These are phyloP conservation scores for Fusarium neocosmosporiellum DNA, from an alignment of 2,329 filamentous ascomycete species.

Conservation along the genomic window DNA sequence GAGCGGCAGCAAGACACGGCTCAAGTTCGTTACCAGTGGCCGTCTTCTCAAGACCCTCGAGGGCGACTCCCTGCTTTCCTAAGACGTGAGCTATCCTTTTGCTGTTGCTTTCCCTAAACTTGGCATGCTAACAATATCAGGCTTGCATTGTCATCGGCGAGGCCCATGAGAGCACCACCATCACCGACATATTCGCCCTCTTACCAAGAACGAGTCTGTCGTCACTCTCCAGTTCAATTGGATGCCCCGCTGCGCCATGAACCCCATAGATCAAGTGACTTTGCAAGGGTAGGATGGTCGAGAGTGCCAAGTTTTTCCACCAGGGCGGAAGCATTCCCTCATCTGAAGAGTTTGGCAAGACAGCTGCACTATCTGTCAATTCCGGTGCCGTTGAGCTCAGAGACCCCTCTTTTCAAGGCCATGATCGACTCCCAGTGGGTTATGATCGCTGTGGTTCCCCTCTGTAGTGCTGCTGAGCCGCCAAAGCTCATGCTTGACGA, in stretches of 20 bases:
- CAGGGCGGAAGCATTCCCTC: background rate
- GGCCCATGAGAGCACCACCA: too few species aligned
- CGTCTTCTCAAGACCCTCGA: too few species aligned
- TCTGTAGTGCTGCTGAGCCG: background rate
- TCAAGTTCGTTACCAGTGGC: too few species aligned
- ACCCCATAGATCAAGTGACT: background rate
- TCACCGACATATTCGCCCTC: background rate
- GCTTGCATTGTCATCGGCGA: too few species aligned
- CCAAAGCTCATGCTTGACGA: too few species aligned
- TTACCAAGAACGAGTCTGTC: background rate
- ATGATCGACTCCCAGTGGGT: slow-evolving; percentile 10
- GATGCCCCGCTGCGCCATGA: slow-evolving; percentile 3
- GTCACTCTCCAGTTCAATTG: slow-evolving; percentile 9
- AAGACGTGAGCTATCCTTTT: too few species aligned
- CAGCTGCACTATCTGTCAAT: background rate
- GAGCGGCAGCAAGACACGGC: too few species aligned
- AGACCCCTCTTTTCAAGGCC: background rate
- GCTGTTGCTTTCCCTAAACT: too few species aligned
- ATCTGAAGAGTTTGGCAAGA: background rate
- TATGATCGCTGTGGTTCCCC: background rate
- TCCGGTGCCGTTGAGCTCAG: background rate
- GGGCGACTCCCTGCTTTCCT: too few species aligned
- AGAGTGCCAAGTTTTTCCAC: background rate
- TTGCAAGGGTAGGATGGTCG: background rate
- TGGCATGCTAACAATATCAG: too few species aligned